Evolutionary conservation across 257 asterid species (phyloP).

Genomic region (Datura wrightii): DNA sequence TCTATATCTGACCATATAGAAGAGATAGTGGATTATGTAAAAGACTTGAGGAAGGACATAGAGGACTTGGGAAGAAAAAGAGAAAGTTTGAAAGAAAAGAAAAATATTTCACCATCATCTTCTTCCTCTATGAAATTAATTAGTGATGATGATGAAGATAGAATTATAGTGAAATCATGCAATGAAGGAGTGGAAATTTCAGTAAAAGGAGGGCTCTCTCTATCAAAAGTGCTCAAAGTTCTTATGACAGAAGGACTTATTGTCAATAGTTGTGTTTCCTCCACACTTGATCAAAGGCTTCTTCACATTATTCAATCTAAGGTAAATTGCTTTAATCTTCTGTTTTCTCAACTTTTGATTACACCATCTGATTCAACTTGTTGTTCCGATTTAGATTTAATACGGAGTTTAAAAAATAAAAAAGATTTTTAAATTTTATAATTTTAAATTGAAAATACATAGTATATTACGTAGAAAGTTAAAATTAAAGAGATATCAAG

Average conservation of each 20-base stretch:
- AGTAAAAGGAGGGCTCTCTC: constrained; percentile 25
- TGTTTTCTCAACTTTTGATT: not conserved
- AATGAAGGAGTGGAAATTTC: constrained; percentile 26
- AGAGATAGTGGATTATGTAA: constrained; percentile 27
- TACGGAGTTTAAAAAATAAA: too few relatives aligned
- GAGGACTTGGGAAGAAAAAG: not conserved
- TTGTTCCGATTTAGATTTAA: too few relatives aligned
- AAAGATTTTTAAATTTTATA: too few relatives aligned
- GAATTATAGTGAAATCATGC: constrained; percentile 28
- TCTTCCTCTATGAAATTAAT: not conserved
- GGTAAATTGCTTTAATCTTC: not conserved
- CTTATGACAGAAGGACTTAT: constrained; percentile 39
- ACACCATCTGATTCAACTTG: too few relatives aligned
- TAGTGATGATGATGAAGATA: not conserved
- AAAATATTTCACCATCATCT: not conserved
- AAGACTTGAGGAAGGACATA: constrained; percentile 27
- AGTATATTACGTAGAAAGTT: too few relatives aligned
- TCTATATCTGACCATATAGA: constrained; percentile 26
- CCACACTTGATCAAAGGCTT: constrained; percentile 21
- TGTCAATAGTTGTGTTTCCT: constrained; percentile 32
- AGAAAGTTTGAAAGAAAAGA: not conserved
- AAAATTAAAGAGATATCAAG: too few relatives aligned
- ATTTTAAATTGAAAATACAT: too few relatives aligned
- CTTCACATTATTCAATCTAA: constrained; percentile 35
- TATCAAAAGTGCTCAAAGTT: constrained; percentile 32